Base-by-base conservation (phyloP, 345 rosid species). In the Gossypium anomalum region DNA sequence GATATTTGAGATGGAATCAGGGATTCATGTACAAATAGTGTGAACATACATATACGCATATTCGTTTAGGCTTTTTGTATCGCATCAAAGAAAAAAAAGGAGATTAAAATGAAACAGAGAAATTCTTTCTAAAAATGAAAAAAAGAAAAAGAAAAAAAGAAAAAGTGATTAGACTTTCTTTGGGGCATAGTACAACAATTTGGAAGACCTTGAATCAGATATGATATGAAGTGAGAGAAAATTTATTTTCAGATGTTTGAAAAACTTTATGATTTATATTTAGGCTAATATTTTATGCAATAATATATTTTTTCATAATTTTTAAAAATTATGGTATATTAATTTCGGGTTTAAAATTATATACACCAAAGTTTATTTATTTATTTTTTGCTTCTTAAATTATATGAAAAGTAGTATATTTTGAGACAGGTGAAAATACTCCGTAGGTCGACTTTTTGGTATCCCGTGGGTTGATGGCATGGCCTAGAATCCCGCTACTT, bases 391-490 rank as follows among this genome's bases (percentile, higher is more conserved):
- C 38, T 34, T 34, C 38, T 34, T 34, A 34, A 34, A 34, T 48
- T 48, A 34, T 15, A 10, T 12, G 52, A 48, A 48, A 48, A 48
- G 52, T 48, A 34, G 41, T 10, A 48, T 10, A 10, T 52, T 52
- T 3, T 52, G 56, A 15, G n/a, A 57, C 61, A 20, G 61, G 15
- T 19, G 27, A 57, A 34, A 47, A 47, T 47, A 47, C 3, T 52
- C 70, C 72, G 72, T 65, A 57, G 53, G 20, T 66, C 9, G 22
- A 62, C 53, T 49, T 61, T 60, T 67, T 47, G 16, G 74, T 60
- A 65, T 60, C 38, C 20, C 16, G 5, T 2, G 48, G 75, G 66
- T 76, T 76, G 79, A 72, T 82, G 76, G 76, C 81, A 72, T 81
- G 75, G 49, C 72, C 78, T 68, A 72, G 59, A 78, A 78, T 76